Conservation (phyloP, 2,329 filamentous ascomycete species). For the Taxawa tesnikishii region DNA sequence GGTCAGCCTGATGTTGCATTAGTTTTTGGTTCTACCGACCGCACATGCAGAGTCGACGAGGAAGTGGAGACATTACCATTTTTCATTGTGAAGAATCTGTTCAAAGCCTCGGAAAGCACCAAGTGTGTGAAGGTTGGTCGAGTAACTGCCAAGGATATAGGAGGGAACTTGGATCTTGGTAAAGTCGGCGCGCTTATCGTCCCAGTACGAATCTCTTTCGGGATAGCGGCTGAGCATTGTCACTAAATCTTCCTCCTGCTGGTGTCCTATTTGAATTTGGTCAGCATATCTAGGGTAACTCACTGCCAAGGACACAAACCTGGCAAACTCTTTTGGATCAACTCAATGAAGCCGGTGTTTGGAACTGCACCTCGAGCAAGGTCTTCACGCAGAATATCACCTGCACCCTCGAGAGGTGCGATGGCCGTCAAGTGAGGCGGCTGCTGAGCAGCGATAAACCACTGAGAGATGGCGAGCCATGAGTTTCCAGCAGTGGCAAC, state of each 20-base stretch:
- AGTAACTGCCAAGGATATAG: conserved; percentile 14
- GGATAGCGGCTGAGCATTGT: too few species aligned
- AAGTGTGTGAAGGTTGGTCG: conserved; percentile 12
- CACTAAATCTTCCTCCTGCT: too few species aligned
- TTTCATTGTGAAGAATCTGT: conserved; percentile 24
- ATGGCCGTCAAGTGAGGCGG: conserved; percentile 32
- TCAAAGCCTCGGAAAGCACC: conserved; percentile 22
- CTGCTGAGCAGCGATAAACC: conserved; percentile 27
- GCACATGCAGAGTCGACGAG: too few species aligned
- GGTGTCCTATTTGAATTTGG: too few species aligned
- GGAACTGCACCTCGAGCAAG: conserved; percentile 30
- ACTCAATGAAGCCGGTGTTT: conserved; percentile 24
- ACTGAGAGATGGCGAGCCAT: conserved; percentile 28
- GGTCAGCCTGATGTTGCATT: conserved; percentile 27
- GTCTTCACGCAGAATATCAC: conserved; percentile 35
- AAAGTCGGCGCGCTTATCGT: conserved; percentile 14
- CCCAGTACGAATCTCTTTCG: too few species aligned
- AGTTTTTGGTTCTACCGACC: too few species aligned
- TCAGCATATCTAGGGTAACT: too few species aligned
- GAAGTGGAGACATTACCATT: too few species aligned
- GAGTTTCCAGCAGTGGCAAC: conserved; percentile 34
- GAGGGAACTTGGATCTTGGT: conserved; percentile 13
- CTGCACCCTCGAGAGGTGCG: conserved; percentile 35
- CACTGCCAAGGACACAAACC: too few species aligned
- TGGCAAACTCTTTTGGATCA: too few species aligned